These are phyloP conservation scores for Aspergillus funiculosus DNA, from an alignment of 495 filamentous ascomycete species.

Conservation along the genomic window DNA sequence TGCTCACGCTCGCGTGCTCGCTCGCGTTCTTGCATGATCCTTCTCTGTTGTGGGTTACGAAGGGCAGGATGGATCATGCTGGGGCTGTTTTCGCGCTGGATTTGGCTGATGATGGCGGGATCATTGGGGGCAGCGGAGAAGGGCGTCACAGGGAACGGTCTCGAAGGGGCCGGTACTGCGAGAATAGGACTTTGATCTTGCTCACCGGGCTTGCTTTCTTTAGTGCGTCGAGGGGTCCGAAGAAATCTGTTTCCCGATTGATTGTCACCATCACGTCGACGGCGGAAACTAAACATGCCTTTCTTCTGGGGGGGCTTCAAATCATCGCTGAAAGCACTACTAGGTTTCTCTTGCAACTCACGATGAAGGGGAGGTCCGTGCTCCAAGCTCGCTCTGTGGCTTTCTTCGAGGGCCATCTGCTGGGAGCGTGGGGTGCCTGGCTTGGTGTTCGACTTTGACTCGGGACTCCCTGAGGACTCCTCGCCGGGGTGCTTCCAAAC, in stretches of 20 bases:
- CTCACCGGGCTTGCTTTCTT: conserved; percentile 8
- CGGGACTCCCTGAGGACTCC: conserved; percentile 6
- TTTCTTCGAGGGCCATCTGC: background rate
- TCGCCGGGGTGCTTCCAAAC: background rate
- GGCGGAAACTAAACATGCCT: conserved; percentile 25
- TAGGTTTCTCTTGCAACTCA: conserved; percentile 10
- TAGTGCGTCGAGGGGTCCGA: conserved; percentile 11
- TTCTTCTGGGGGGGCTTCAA: conserved; percentile 18
- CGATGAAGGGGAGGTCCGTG: background rate
- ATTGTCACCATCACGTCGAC: conserved; percentile 16
- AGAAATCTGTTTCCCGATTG: conserved; percentile 11
- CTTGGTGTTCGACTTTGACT: conserved; percentile 5
- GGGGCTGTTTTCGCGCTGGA: conserved; percentile 11
- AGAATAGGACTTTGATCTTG: conserved; percentile 7
- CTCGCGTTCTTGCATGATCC: conserved; percentile 20
- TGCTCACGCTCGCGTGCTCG: background rate
- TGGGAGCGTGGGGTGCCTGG: background rate
- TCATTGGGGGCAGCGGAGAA: conserved; percentile 5
- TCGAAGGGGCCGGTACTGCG: background rate
- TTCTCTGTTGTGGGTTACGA: conserved; percentile 12
- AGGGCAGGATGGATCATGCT: conserved; percentile 23
- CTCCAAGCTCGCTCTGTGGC: background rate
- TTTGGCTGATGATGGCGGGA: background rate
- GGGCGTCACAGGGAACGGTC: conserved; percentile 4
- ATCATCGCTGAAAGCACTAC: conserved; percentile 4